Conservation (phyloP, 176 grass and related monocot genomes). For the Triticum urartu region DNA sequence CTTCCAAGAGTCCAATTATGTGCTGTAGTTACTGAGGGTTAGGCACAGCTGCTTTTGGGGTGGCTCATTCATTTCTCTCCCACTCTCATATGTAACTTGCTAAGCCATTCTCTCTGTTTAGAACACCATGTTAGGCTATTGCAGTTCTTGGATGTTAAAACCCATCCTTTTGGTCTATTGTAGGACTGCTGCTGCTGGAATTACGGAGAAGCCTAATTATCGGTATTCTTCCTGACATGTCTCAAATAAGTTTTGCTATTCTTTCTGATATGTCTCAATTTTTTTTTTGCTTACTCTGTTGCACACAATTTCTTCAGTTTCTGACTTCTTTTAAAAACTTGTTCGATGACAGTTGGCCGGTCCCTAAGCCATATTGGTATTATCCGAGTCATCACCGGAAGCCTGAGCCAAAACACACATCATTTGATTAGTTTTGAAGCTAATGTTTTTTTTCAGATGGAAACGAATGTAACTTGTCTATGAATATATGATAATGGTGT, state of each 20-base stretch:
- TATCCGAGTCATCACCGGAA: background rate
- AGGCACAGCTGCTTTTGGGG: background rate
- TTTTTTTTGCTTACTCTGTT: background rate
- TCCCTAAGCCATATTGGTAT: background rate
- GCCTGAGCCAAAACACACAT: background rate
- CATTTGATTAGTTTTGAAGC: background rate
- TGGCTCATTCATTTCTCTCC: background rate
- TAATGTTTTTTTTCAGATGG: background rate
- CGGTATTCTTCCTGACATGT: background rate
- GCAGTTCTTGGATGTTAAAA: background rate
- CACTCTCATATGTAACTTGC: background rate
- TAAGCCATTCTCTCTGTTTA: background rate
- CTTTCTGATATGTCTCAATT: background rate
- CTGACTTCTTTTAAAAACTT: background rate
- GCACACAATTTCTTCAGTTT: background rate
- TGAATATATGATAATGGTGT: too few relatives aligned
- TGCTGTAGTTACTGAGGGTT: background rate
- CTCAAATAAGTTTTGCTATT: background rate
- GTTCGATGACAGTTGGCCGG: background rate
- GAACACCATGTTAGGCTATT: background rate
- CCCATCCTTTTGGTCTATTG: background rate
- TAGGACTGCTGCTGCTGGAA: background rate
- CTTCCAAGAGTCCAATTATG: background rate
- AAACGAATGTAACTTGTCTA: too few relatives aligned
- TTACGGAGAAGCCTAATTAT: background rate